Base-by-base conservation (phyloP, 352 stramenopile species). In the Discostella stelligera region DNA sequence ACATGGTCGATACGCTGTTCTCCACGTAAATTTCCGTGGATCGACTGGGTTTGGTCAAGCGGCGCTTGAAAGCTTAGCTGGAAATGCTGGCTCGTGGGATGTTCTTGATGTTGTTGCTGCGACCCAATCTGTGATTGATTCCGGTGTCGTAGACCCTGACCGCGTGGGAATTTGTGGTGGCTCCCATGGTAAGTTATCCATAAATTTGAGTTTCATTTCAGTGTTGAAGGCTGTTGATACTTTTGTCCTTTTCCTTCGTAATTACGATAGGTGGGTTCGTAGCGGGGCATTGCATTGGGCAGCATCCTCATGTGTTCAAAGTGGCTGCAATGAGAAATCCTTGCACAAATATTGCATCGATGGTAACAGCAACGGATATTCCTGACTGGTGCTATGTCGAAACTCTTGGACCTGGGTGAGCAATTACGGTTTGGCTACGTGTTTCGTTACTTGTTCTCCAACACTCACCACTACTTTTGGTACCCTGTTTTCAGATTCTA, bases 1-100 rank as follows among this genome's bases (percentile, higher is more conserved):
- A 54, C 70, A 80, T 69, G 92, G 89, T 13, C 89, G 94, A 20
- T 98, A 97, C 79, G 95, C 94, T 4, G 88, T 98, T 63, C 82
- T 98, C 37, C 75, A 92, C 56, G 94, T 98, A 14, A 99, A 99
- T 87, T 99, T 97, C 82, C 90, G 96, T 53, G 96, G 96, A n/a
- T 97, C 93, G 16, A 97, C 90, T 18, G 96, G 96, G 21, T 98
- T 97, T 79, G 96, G 96, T 5, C 87, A 95, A 39, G 78, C 87
- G n/a, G 67, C 93, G 44, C 73, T 98, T 13, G 90, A 98, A 68
- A 97, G 92, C 37, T 85, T 98, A 21, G 79, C 96, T 9, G 95
- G 95, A 6, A 93, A 91, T 20, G 94, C 97, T 13, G 96, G 96
- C 5, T 94, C 86, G 8, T 89, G 97, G 44, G 96, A 98, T 86